phyloP scores from a whole-genome alignment of 2,329 filamentous ascomycete species.

The Fusarium mundagurra region DNA sequence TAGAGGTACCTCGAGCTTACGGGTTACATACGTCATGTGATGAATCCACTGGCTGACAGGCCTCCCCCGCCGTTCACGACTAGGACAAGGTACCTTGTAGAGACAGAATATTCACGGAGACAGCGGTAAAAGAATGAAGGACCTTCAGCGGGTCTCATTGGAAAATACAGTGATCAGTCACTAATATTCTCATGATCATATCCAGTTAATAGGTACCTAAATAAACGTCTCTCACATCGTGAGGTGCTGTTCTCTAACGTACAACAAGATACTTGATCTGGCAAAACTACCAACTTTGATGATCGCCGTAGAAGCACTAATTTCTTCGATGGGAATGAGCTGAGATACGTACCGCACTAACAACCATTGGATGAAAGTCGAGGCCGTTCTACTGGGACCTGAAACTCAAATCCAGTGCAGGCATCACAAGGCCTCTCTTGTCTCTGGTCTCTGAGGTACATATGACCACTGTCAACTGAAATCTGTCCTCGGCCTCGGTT shows the following conservation, averaged over 20 bases:
- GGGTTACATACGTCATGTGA: constrained; percentile 39
- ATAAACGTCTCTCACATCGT: background rate
- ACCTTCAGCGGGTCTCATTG: constrained; percentile 5
- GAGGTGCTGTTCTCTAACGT: background rate
- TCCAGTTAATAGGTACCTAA: background rate
- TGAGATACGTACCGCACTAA: background rate
- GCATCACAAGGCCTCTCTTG: constrained; percentile 11
- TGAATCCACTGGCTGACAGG: constrained; percentile 31
- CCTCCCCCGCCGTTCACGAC: constrained; percentile 15
- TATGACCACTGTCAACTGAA: constrained; percentile 7
- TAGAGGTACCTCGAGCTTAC: constrained; percentile 6
- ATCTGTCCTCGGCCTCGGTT: constrained; percentile 13
- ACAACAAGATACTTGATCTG: background rate
- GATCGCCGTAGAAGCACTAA: constrained; percentile 1
- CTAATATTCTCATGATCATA: background rate
- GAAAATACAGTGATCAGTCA: background rate
- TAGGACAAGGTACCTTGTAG: background rate
- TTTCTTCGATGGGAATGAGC: background rate
- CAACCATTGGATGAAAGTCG: background rate
- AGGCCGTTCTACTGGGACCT: background rate
- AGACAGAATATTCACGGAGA: background rate
- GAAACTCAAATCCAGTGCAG: constrained; percentile 7
- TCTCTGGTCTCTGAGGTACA: constrained; percentile 3
- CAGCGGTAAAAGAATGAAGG: background rate
- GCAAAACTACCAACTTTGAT: background rate